Evolutionary conservation across 2,329 filamentous ascomycete species (phyloP), one percentile per base, ranked within the genome.

Genomic region (Penicillium sp.): DNA sequence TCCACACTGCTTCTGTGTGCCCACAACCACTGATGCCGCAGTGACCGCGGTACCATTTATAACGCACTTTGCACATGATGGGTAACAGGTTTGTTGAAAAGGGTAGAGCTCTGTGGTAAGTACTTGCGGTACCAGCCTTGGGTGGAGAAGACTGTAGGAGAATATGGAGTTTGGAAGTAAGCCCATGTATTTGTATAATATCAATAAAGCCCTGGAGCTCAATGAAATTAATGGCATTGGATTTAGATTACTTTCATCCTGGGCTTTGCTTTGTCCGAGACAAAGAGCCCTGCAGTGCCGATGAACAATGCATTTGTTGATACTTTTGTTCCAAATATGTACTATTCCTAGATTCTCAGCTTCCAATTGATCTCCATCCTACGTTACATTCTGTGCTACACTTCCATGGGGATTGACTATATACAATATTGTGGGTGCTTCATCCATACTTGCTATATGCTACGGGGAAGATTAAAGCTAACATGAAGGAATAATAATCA

Each of bases 41-140:
- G 32, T 55, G 39, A 20, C 53, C 53, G 18, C 53, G 46, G 16
- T 55, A 55, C 53, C 53, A 55, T 32, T 55, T 55, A 24, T 51
- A 55, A 7, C 53, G 53, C 7, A 55, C 6, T 32, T 38, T 50
- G 26, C 53, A 55, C 53, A 55, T 55, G 2, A 5, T 20, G 1
- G 29, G 10, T 26, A 6, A 20, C 26, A 18, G 29, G 13, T 16
- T 20, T 14, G 8, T 45, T 20, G 16, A 13, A 29, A 29, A 49
- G 18, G n/a, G 34, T 39, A 16, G 22, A 29, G 8, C n/a, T 29
- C 8, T 2, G 34, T 22, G 16, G 34, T 11, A 10, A 35, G 22
- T 37, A 48, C 32, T 48, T 5, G 46, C 22, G 31, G 20, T 31
- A 18, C 39, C n/a, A 20, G 20, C 7, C 49, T 20, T 35, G n/a